These are phyloP conservation scores for Rickenella mellea DNA, from an alignment of 768 basidiomycete species.

Conservation along the genomic window DNA sequence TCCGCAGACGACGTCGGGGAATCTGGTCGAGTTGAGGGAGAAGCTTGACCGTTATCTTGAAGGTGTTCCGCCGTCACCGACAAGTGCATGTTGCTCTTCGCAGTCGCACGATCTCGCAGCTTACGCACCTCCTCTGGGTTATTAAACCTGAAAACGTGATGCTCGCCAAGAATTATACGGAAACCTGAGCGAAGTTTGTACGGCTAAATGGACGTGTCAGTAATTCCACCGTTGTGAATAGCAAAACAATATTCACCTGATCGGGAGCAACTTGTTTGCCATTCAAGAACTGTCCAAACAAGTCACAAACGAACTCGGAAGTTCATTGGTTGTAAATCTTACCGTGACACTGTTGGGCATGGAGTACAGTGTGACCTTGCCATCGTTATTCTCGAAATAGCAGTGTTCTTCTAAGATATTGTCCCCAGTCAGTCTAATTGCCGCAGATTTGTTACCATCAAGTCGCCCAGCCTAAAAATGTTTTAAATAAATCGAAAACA, in stretches of 20 bases:
- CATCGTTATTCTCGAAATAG: slow-evolving; percentile 77
- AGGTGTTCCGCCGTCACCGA: slow-evolving; percentile 60
- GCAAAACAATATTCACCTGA: slow-evolving; percentile 42
- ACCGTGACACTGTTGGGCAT: slow-evolving; percentile 79
- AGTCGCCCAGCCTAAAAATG: slow-evolving; percentile 67
- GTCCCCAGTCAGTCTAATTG: slow-evolving; percentile 87
- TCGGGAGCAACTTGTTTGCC: slow-evolving; percentile 77
- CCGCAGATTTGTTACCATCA: slow-evolving; percentile 71
- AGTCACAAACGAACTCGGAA: background rate
- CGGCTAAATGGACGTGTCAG: slow-evolving; percentile 27
- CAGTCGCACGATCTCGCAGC: slow-evolving; percentile 72
- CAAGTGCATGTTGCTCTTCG: slow-evolving; percentile 58
- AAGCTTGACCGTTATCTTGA: slow-evolving; percentile 33
- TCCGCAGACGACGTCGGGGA: slow-evolving; percentile 63
- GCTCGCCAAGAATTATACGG: slow-evolving; percentile 93
- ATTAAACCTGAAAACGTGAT: slow-evolving; percentile 97
- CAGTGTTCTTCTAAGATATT: slow-evolving; percentile 93
- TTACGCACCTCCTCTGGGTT: slow-evolving; percentile 93
- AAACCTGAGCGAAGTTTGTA: slow-evolving; percentile 89
- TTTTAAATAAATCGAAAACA: too few relatives aligned
- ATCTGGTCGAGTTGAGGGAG: slow-evolving; percentile 63
- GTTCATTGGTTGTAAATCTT: slow-evolving; percentile 16
- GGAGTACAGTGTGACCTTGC: slow-evolving; percentile 74
- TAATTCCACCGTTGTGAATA: background rate
- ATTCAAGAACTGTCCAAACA: slow-evolving; percentile 69